Percentiles rank a stretch among this genome's conserved stretches.
Evolutionary conservation across 176 grass and related monocot genomes (phyloP).

Genomic region (maize (Zea mays)): DNA sequence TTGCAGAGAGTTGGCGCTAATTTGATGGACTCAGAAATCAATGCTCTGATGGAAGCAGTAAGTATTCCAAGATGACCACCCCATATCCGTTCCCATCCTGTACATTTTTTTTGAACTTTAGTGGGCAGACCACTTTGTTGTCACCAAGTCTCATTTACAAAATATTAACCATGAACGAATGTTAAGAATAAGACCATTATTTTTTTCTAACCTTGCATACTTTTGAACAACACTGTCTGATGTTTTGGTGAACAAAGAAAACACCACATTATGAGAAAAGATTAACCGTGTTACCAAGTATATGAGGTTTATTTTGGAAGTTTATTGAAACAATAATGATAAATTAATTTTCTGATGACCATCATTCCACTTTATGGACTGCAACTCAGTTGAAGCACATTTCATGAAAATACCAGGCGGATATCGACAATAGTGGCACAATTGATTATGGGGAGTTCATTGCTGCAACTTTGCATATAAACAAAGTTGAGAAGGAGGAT

Average conservation of each 20-base stretch:
- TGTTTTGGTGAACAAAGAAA: constrained; percentile 11
- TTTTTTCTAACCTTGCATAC: not conserved
- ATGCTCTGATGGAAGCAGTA: constrained; percentile 76
- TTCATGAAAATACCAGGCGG: constrained; percentile 56
- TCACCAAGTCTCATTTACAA: not conserved
- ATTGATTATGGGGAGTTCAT: constrained; percentile 83
- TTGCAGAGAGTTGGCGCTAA: constrained; percentile 67
- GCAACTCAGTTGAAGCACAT: constrained; percentile 8
- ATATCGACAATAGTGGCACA: constrained; percentile 77
- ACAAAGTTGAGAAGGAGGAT: constrained; percentile 82
- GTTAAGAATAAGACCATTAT: not conserved
- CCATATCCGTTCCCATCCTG: not conserved
- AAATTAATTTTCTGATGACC: constrained; percentile 6
- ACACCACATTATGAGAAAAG: not conserved
- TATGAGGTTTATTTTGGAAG: not conserved
- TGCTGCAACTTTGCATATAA: constrained; percentile 77
- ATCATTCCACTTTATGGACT: constrained; percentile 24
- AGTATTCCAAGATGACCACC: constrained; percentile 31
- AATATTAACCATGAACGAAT: not conserved
- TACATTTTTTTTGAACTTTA: not conserved
- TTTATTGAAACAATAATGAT: constrained; percentile 6
- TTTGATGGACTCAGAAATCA: constrained; percentile 71
- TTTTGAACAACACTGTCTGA: not conserved
- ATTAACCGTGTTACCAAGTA: constrained; percentile 11
- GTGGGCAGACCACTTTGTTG: not conserved